These are phyloP conservation scores for Exidia glandulosa DNA, from an alignment of 768 basidiomycete genomes.

Conservation along the genomic window DNA sequence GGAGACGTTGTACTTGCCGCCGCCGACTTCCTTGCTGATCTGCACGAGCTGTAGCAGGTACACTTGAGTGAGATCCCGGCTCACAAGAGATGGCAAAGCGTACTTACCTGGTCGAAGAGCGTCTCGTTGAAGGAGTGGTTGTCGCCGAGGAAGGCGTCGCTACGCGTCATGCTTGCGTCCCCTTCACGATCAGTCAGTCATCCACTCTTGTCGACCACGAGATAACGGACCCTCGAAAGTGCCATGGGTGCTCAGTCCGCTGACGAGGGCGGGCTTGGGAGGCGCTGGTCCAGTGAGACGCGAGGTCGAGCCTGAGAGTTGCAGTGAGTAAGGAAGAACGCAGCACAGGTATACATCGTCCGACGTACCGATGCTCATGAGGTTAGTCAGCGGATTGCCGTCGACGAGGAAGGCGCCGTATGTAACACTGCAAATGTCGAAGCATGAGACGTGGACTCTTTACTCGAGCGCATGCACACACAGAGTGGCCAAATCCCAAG, in stretches of 20 bases:
- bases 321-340: not conserved
- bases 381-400: slow-evolving; percentile 5
- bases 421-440: too few species aligned
- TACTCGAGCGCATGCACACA: too few species aligned
- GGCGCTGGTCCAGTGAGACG: not conserved
- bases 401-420: slow-evolving; percentile 3
- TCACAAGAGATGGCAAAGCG: not conserved
- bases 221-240: slow-evolving; percentile 2
- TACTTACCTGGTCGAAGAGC: slow-evolving; percentile 2
- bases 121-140: slow-evolving; percentile 4
- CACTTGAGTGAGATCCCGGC: not conserved
- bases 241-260: slow-evolving; percentile 2
- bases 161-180: slow-evolving; percentile 5
- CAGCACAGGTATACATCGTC: too few species aligned
- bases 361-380: slow-evolving; percentile 3
- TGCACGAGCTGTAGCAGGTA: not conserved
- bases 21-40: not conserved
- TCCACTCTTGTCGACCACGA: not conserved
- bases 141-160: slow-evolving; percentile 5
- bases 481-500: slow-evolving; percentile 1
- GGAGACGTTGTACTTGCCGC: not conserved
- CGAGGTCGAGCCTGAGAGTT: not conserved
- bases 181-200: not conserved
- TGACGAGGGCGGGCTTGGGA: not conserved
- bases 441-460: too few species aligned